Evolutionary conservation across 73 alveolate species (phyloP), one percentile per base, ranked within the genome.

Genomic region (Stentor coeruleus): DNA sequence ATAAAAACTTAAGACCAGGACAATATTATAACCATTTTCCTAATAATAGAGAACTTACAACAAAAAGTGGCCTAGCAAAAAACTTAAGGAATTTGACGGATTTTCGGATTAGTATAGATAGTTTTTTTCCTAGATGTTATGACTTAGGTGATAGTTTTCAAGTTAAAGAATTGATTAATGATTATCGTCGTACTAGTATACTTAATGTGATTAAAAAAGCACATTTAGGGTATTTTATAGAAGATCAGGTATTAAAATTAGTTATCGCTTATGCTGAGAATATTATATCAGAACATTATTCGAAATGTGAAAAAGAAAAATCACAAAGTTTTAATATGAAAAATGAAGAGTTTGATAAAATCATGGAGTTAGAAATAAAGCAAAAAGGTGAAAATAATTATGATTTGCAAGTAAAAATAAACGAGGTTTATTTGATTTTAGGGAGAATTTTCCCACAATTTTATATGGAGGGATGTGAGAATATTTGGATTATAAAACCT

Each of bases 401-500:
- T n/a, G n/a, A n/a, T n/a, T n/a, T n/a, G n/a, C n/a, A n/a, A n/a
- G n/a, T n/a, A n/a, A n/a, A n/a, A n/a, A n/a, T n/a, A n/a, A n/a
- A n/a, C n/a, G n/a, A n/a, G n/a, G n/a, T n/a, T n/a, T n/a, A n/a
- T n/a, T n/a, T n/a, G n/a, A n/a, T n/a, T n/a, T n/a, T n/a, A n/a
- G n/a, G n/a, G n/a, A n/a, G n/a, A n/a, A 38, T 15, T 80, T 39
- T 39, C 26, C 81, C 83, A 35, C 82, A 90, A 42, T 81, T 81
- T 31, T 66, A 33, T 1, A 49, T 90, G 39, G 95, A 91, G 33
- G 98, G 95, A 59, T 15, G 59, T 42, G 77, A 86, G 55, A 95
- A 95, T 84, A 80, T 93, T 11, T 95, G 99, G 98, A 95, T 95
- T 28, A 87, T 93, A 40, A 95, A 95, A 74, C 99, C 99, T 11